Evolutionary conservation across 2,329 filamentous ascomycete genomes (phyloP), one percentile per base, ranked within the genome.

Genomic region (Talaromyces sp.): DNA sequence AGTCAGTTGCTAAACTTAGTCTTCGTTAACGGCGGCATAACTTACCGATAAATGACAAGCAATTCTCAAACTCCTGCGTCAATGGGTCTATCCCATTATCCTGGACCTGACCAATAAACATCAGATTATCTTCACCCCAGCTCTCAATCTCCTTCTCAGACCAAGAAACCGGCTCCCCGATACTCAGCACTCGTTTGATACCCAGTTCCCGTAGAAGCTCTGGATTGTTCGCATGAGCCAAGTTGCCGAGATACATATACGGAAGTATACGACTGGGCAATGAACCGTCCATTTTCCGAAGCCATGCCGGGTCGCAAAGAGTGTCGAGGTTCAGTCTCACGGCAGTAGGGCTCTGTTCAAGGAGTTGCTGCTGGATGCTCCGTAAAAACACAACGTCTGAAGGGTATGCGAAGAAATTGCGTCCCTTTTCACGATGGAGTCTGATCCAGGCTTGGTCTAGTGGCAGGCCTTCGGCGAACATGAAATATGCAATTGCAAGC

Each of bases 11-110:
- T 54, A 45, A 17, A 22, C 17, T 36, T 58, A 5, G 13, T 49
- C 31, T 25, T 22, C 38, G 5, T n/a, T 2, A 29, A 10, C 7
- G n/a, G 2, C 3, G 51, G 58, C 27, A 25, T 61, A 19, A 82
- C 91, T 77, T 81, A 97, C 94, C 90, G 76, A 99, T 97, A 72
- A 98, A 99, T 31, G 91, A 88, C 54, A 99, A 83, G 74, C 94
- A 98, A 45, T 89, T 85, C 70, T 88, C 86, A 77, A 98, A 96
- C 70, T 97, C 91, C 38, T 90, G 86, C 36, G 89, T 96, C 71
- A 99, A 80, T 4, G 93, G 90, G 77, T 99, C 95, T 67, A 98
- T 95, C 4, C 95, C 95, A 73, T 99, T 99, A 74, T 99, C 95
- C 75, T 98, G 95, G 5, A 99, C 92, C 15, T 90, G 87, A 73